Evolutionary conservation across 176 grass and related monocot genomes (phyloP), one percentile per base, ranked within the genome.

Genomic region (Puya raimondii): DNA sequence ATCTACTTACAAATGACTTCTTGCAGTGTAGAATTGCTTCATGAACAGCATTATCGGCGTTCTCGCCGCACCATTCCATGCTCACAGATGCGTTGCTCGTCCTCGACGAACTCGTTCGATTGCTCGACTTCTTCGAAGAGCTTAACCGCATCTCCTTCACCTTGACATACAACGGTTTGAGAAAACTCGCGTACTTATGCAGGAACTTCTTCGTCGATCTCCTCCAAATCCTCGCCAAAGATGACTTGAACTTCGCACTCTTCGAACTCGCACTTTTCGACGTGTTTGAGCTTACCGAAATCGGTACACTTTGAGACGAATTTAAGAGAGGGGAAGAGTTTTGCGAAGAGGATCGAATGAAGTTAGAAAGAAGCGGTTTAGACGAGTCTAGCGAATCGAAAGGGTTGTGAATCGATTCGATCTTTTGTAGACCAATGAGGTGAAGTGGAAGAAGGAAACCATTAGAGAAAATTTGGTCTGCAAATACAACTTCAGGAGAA

Each of bases 1-100:
- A 6, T 66, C 26, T 23, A 66, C 11, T 71, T 33, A 53, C 69
- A 16, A 73, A 49, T 10, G 71, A 73, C 48, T 50, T 73, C 42
- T 73, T 73, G 71, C 71, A 73, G 54, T 64, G 71, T 21, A 73
- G 26, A 64, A 72, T 64, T 0, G 71, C 71, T 22, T 73, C 71
- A 16, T 73, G 9, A 18, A 73, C 49, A 12, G 53, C 56, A 49
- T 63, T 50, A 20, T 73, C 56, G 2, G 71, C 54, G 9, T 48
- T 73, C 56, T 57, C 58, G 23, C 54, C 18, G 63, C 71, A 50
- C 25, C 42, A 73, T 18, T 73, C 12, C 29, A 73, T 48, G 56
- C 26, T 73, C 0, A 57, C 48, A 12, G 49, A 73, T 12, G 71
- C 42, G 14, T 11, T 22, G 13, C 33, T 12, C 2, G 54, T 73